phyloP scores from a whole-genome alignment of 179 eudicot species.

The Beta corolliflora region DNA sequence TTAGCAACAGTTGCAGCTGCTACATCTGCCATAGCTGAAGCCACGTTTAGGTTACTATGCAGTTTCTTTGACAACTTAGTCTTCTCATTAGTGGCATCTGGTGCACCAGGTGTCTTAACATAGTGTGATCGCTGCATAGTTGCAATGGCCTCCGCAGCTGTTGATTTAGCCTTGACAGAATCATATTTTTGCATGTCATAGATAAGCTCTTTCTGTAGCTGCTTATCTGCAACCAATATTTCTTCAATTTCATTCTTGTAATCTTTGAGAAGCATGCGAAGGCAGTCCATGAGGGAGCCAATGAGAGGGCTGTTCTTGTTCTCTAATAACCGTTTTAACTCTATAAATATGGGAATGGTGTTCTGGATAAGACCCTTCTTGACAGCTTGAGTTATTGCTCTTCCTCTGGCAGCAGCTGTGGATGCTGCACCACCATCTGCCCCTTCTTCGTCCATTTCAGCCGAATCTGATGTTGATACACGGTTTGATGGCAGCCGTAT shows the following conservation, averaged over 20 bases:
- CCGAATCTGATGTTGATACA: constrained; percentile 58
- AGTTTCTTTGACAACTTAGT: constrained; percentile 32
- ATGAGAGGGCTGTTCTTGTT: constrained; percentile 85
- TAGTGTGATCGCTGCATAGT: constrained; percentile 37
- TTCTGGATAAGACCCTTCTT: constrained; percentile 87
- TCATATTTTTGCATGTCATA: constrained; percentile 92
- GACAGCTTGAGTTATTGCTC: constrained; percentile 83
- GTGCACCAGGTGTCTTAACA: constrained; percentile 43
- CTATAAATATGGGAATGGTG: constrained; percentile 91
- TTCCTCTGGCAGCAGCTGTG: constrained; percentile 63
- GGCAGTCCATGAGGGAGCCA: constrained; percentile 98
- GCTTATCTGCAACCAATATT: constrained; percentile 83
- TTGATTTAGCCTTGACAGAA: constrained; percentile 50
- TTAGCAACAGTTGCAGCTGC: constrained; percentile 64
- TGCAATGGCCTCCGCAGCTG: constrained; percentile 63
- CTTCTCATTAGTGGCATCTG: constrained; percentile 22
- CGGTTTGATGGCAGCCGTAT: constrained; percentile 70
- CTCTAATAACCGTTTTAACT: constrained; percentile 75
- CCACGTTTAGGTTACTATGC: constrained; percentile 47
- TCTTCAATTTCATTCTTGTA: constrained; percentile 97
- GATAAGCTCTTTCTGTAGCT: constrained; percentile 84
- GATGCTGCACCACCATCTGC: constrained; percentile 48
- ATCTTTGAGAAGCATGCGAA: constrained; percentile 83
- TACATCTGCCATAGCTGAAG: constrained; percentile 71
- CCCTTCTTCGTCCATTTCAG: constrained; percentile 73